Evolutionary conservation across 2,329 filamentous ascomycete species (phyloP).

Genomic region (Fusarium sp.): DNA sequence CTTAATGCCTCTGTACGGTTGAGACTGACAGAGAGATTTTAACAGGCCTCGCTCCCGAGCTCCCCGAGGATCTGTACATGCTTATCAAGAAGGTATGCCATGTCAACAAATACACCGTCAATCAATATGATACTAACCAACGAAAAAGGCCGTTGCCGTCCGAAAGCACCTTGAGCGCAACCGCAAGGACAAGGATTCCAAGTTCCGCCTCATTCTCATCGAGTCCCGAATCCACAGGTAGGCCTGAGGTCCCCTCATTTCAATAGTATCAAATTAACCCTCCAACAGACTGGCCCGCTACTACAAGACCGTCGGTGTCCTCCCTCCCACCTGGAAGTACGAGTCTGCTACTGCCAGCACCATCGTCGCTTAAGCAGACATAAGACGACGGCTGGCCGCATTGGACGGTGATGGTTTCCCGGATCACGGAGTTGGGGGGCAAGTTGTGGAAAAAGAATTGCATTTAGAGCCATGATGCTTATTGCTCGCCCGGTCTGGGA

Average conservation of each 20-base stretch:
- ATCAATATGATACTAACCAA: constrained; percentile 4
- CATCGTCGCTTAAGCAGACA: constrained; percentile 81
- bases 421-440: constrained; percentile 61
- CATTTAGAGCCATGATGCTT: constrained; percentile 62
- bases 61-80: constrained; percentile 99
- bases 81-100: constrained; percentile 96
- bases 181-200: constrained; percentile 99
- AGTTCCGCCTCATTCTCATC: constrained; percentile 99
- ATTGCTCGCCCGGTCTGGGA: constrained; percentile 54
- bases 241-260: background rate
- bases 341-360: constrained; percentile 97
- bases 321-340: constrained; percentile 97
- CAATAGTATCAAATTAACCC: background rate
- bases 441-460: constrained; percentile 58
- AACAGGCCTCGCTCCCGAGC: constrained; percentile 96
- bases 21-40: constrained; percentile 91
- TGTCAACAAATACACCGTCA: background rate
- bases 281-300: constrained; percentile 84
- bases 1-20: constrained; percentile 87
- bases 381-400: constrained; percentile 37
- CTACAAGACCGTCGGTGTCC: constrained; percentile 95
- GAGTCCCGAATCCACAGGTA: constrained; percentile 96
- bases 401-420: constrained; percentile 54
- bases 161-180: constrained; percentile 99
- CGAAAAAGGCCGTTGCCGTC: constrained; percentile 88